Conservation (phyloP, 148 eudicot genomes). For the Dianthus caryophyllus region DNA sequence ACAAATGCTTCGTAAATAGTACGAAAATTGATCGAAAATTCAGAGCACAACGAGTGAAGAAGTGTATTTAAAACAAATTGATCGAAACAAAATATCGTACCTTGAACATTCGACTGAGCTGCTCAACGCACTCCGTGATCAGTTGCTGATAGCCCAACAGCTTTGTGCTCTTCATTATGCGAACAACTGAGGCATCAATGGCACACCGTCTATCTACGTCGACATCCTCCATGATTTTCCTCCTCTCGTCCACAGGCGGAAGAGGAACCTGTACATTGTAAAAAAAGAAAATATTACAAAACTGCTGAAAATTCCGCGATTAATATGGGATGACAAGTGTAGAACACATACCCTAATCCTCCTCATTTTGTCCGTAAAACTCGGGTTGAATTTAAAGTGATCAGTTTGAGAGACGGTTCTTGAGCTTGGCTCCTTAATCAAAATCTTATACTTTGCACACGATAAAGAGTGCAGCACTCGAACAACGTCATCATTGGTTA, state of each 20-base stretch:
- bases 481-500: conserved; percentile 35
- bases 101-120: conserved; percentile 39
- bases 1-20: neutral
- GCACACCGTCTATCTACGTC: conserved; percentile 45
- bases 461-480: conserved; percentile 43
- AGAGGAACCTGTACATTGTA: conserved; percentile 34
- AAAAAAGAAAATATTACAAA: neutral
- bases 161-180: conserved; percentile 47
- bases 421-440: conserved; percentile 33
- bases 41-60: neutral
- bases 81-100: conserved; percentile 15
- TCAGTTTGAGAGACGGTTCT: conserved; percentile 32
- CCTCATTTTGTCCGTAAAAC: conserved; percentile 42
- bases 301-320: too few relatives aligned
- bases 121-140: conserved; percentile 44
- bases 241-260: conserved; percentile 43
- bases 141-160: conserved; percentile 37
- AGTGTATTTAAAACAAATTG: neutral
- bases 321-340: too few relatives aligned
- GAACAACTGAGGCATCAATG: conserved; percentile 44
- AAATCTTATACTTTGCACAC: conserved; percentile 42
- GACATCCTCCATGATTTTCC: conserved; percentile 42
- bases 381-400: conserved; percentile 34
- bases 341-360: conserved; percentile 42
- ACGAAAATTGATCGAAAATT: too few relatives aligned